Conservation (phyloP, 2,329 filamentous ascomycete species). For the Rutstroemia sp. region DNA sequence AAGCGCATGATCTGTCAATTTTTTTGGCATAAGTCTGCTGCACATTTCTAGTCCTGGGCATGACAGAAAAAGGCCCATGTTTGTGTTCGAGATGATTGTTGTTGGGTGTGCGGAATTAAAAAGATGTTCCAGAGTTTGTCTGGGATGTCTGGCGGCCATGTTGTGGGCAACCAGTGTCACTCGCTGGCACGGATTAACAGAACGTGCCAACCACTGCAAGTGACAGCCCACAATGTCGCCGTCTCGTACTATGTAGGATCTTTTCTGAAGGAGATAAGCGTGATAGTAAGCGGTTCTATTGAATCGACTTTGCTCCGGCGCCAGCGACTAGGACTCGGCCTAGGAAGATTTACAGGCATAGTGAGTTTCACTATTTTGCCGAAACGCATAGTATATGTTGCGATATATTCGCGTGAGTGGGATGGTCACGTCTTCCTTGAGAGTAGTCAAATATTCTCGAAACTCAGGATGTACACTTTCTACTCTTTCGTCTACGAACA, state of each 20-base stretch:
- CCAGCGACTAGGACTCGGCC: slow-evolving; percentile 51
- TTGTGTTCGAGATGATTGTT: not conserved
- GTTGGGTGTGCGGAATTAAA: slow-evolving; percentile 1
- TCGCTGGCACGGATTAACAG: not conserved
- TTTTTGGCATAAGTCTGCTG: not conserved
- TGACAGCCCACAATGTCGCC: not conserved
- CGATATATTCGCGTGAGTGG: slow-evolving; percentile 31
- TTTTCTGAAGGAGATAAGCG: slow-evolving; percentile 52
- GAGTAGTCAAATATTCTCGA: slow-evolving; percentile 13
- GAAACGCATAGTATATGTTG: not conserved
- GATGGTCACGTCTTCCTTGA: slow-evolving; percentile 43
- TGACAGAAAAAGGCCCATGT: slow-evolving; percentile 34
- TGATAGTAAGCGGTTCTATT: slow-evolving; percentile 43
- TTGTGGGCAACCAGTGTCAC: no score
- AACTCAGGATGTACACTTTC: not conserved
- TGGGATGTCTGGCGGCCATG: slow-evolving; percentile 7
- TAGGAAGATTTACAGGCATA: slow-evolving; percentile 32
- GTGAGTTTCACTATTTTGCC: not conserved
- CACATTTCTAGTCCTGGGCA: slow-evolving; percentile 33
- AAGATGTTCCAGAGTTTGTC: slow-evolving; percentile 11
- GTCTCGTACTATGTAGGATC: slow-evolving; percentile 15
- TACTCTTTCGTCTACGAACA: not conserved
- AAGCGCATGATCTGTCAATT: not conserved
- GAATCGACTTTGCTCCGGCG: slow-evolving; percentile 45
- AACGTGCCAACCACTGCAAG: not conserved